Conservation (phyloP, 1,284 basidiomycete genomes). For the Apiotrichum mycotoxinovorans region DNA sequence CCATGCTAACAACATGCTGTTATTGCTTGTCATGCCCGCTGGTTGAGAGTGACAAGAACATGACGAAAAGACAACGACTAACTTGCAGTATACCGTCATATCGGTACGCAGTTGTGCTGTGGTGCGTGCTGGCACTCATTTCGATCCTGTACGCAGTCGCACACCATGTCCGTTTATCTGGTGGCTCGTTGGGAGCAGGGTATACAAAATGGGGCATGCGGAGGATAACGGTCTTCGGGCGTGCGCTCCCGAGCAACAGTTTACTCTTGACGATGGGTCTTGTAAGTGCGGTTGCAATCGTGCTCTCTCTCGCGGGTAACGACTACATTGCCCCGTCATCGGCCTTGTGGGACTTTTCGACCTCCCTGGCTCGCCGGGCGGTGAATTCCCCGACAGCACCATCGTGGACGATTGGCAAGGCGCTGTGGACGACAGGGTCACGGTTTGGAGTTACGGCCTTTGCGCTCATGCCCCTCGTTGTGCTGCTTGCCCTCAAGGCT, state of each 20-base stretch:
- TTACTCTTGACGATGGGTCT: slow-evolving; percentile 56
- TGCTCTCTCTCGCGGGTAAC: slow-evolving; percentile 61
- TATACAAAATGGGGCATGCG: slow-evolving; percentile 43
- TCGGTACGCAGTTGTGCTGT: slow-evolving; percentile 46
- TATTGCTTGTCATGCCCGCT: too few relatives aligned
- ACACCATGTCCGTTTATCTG: slow-evolving; percentile 43
- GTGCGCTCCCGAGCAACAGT: slow-evolving; percentile 61
- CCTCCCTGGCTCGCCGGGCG: background rate
- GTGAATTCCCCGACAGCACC: slow-evolving; percentile 10
- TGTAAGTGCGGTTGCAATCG: slow-evolving; percentile 53
- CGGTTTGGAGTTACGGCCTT: slow-evolving; percentile 74
- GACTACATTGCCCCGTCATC: slow-evolving; percentile 67
- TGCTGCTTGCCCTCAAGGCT: slow-evolving; percentile 74
- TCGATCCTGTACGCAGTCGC: slow-evolving; percentile 34
- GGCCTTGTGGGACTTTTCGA: slow-evolving; percentile 52
- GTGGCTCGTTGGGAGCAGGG: slow-evolving; percentile 35
- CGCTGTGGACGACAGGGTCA: slow-evolving; percentile 72
- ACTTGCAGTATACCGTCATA: slow-evolving; percentile 36
- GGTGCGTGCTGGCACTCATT: slow-evolving; percentile 38
- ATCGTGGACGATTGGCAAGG: slow-evolving; percentile 62
- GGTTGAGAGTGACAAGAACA: too few relatives aligned
- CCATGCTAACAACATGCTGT: too few relatives aligned
- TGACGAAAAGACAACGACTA: background rate
- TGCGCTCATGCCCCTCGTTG: slow-evolving; percentile 69
- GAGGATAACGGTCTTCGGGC: slow-evolving; percentile 25